These are phyloP conservation scores for Dalbergia cultrata DNA, from an alignment of 306 rosid species.

Conservation along the genomic window DNA sequence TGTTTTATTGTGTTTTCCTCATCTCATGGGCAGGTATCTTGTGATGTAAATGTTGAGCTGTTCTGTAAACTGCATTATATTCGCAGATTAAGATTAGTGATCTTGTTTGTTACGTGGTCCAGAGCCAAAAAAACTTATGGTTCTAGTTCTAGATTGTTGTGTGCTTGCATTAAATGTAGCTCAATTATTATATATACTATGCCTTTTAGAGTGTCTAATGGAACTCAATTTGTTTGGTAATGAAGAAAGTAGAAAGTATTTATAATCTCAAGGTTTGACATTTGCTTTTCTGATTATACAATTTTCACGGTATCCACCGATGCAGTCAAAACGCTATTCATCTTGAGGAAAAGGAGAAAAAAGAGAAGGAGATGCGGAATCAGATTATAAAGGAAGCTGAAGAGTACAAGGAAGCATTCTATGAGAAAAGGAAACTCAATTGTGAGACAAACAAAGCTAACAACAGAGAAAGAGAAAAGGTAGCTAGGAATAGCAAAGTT, in stretches of 20 bases:
- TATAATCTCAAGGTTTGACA: neutral
- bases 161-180: neutral
- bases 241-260: neutral
- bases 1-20: neutral
- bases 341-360: conserved; percentile 88
- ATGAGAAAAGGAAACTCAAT: conserved; percentile 79
- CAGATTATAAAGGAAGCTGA: conserved; percentile 93
- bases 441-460: conserved; percentile 72
- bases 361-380: conserved; percentile 83
- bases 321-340: conserved; percentile 79
- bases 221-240: neutral
- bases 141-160: neutral
- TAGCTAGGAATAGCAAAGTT: conserved; percentile 14
- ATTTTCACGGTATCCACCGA: neutral
- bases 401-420: conserved; percentile 73
- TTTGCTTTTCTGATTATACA: conserved; percentile 9
- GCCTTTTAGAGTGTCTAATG: neutral
- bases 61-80: neutral
- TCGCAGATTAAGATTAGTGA: conserved; percentile 3
- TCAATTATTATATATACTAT: neutral
- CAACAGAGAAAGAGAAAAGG: conserved; percentile 94
- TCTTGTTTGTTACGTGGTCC: conserved; percentile 13
- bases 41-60: neutral
- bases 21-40: neutral
- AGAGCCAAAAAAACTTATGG: neutral